Percentiles rank a stretch among this genome's conserved stretches.
These are phyloP conservation scores for Fimicolochytrium jonesii DNA, from an alignment of 192 early-diverging fungal species.

Conservation along the genomic window DNA sequence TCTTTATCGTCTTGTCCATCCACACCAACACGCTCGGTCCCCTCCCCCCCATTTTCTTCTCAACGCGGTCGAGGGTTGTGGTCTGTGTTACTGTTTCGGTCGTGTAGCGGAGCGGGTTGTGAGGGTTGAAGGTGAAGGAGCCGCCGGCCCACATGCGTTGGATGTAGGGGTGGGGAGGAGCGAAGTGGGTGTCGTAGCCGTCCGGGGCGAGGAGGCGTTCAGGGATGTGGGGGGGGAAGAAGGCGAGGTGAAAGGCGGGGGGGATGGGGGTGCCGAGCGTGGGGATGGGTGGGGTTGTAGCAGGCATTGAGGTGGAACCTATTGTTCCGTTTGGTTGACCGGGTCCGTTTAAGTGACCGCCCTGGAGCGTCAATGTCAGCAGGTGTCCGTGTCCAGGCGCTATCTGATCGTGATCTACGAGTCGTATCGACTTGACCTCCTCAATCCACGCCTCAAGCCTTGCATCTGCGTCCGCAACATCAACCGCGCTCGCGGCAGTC, in stretches of 20 bases:
- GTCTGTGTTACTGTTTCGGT: slow-evolving; percentile 61
- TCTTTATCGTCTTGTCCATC: slow-evolving; percentile 59
- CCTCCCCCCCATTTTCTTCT: slow-evolving; percentile 43
- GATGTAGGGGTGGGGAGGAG: slow-evolving; percentile 69
- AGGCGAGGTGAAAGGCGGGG: slow-evolving; percentile 70
- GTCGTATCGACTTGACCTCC: neutral
- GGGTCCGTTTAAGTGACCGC: too few species aligned
- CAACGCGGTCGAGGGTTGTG: slow-evolving; percentile 49
- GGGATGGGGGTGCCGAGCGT: slow-evolving; percentile 38
- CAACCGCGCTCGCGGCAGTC: too few species aligned
- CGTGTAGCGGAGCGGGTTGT: slow-evolving; percentile 59
- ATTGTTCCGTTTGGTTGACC: too few species aligned
- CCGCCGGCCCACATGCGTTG: slow-evolving; percentile 91
- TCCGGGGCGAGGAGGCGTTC: slow-evolving; percentile 68
- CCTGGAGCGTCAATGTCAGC: slow-evolving; percentile 4
- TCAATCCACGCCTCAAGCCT: neutral
- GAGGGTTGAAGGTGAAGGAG: slow-evolving; percentile 42
- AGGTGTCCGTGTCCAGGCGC: slow-evolving; percentile 1
- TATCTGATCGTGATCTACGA: slow-evolving; percentile 1
- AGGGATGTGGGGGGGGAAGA: slow-evolving; percentile 70
- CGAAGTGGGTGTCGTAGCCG: slow-evolving; percentile 74
- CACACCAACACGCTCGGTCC: slow-evolving; percentile 68
- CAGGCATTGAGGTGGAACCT: neutral
- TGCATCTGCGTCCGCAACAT: too few species aligned
- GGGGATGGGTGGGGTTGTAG: neutral